A percentile compares a stretch with the other conserved stretches of the same genome.
phyloP scores from a whole-genome alignment of 2,329 filamentous ascomycete species.

The Sphaerulina vaccinii region DNA sequence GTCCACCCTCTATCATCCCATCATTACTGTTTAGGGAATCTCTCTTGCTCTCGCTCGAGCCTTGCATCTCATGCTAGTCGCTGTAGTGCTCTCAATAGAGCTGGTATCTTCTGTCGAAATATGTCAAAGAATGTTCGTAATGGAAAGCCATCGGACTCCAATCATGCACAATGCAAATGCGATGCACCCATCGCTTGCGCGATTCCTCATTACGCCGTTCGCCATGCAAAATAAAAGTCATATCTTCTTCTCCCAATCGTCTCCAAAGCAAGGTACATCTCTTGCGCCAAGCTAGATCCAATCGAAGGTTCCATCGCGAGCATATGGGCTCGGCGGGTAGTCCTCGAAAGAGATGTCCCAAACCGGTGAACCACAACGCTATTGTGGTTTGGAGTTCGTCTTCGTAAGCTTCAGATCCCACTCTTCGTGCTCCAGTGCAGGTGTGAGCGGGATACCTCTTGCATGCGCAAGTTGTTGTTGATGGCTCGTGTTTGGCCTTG shows the following conservation, averaged over 20 bases:
- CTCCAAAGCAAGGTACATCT: neutral
- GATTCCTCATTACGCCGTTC: constrained; percentile 1
- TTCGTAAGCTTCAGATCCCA: constrained; percentile 20
- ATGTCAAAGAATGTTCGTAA: constrained; percentile 4
- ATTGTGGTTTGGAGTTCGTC: constrained; percentile 20
- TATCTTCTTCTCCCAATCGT: neutral
- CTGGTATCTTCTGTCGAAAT: constrained; percentile 11
- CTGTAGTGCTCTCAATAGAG: neutral
- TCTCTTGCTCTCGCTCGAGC: neutral
- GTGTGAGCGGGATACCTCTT: constrained; percentile 20
- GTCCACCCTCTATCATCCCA: neutral
- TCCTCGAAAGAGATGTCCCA: constrained; percentile 7
- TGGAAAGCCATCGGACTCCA: neutral
- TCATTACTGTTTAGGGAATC: neutral
- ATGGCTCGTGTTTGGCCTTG: neutral
- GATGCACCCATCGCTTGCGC: neutral
- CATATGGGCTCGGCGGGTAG: neutral
- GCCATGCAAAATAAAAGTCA: constrained; percentile 1
- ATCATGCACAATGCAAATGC: neutral
- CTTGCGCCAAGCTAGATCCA: constrained; percentile 9
- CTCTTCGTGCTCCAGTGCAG: constrained; percentile 29
- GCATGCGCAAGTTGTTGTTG: constrained; percentile 3
- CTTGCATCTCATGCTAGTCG: neutral
- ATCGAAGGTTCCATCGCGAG: neutral
- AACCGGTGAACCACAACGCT: constrained; percentile 12